Evolutionary conservation across 2,329 filamentous ascomycete species (phyloP).

Genomic region (Ophiostoma piceae): DNA sequence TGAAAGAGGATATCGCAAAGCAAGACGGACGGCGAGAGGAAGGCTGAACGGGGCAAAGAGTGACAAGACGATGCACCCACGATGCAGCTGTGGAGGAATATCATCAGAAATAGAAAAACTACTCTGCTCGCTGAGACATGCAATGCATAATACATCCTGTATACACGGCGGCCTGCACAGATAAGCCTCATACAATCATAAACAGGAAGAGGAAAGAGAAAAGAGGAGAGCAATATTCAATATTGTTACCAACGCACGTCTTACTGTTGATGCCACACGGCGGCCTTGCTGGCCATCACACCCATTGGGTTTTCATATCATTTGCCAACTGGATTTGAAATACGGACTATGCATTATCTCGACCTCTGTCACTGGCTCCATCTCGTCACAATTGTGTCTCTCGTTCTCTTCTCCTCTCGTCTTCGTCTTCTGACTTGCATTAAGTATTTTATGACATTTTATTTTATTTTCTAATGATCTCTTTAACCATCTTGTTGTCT

Average conservation of each 20-base stretch:
- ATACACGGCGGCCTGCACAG: background rate
- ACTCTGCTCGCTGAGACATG: too few relatives aligned
- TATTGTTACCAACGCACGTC: background rate
- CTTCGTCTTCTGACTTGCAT: background rate
- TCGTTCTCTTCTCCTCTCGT: background rate
- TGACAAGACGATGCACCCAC: background rate
- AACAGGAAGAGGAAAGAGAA: too few relatives aligned
- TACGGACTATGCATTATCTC: background rate
- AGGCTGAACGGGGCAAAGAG: conserved; percentile 6
- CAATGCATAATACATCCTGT: background rate
- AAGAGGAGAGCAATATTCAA: background rate
- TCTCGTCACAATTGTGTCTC: background rate
- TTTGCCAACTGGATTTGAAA: background rate
- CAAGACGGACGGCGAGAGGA: background rate
- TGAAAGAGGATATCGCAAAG: background rate
- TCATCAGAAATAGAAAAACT: background rate
- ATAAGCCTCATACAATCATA: background rate
- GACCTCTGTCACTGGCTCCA: background rate
- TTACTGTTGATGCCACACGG: conserved; percentile 3
- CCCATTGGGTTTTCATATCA: background rate
- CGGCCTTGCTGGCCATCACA: background rate
- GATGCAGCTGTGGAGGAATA: background rate
- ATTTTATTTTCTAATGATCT: background rate
- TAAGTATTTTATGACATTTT: background rate
- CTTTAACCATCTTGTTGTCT: background rate